phyloP scores from a whole-genome alignment of 345 rosid species.

The Geranium brycei region DNA sequence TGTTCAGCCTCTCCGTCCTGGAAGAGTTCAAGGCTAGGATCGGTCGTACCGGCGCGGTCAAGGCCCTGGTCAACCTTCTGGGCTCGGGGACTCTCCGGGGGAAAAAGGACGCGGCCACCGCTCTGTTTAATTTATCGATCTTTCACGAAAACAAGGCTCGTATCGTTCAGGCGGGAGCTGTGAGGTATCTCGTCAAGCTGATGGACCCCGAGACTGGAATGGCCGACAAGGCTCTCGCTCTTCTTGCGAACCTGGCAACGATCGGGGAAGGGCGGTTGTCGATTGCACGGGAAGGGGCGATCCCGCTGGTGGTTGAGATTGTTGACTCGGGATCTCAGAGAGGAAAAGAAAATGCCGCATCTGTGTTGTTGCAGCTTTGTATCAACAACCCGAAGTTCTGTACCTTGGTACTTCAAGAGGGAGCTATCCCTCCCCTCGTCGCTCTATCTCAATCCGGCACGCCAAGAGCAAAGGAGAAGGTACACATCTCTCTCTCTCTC shows the following conservation, averaged over 20 bases:
- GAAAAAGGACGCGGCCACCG: slow-evolving; percentile 85
- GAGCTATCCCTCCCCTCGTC: slow-evolving; percentile 92
- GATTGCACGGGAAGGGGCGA: slow-evolving; percentile 63
- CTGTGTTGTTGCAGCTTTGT: slow-evolving; percentile 72
- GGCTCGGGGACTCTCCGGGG: slow-evolving; percentile 74
- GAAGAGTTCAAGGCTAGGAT: slow-evolving; percentile 65
- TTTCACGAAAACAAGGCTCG: slow-evolving; percentile 90
- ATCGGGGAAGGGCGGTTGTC: slow-evolving; percentile 67
- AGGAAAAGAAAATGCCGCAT: slow-evolving; percentile 88
- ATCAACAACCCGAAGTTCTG: slow-evolving; percentile 70
- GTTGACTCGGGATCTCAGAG: slow-evolving; percentile 77
- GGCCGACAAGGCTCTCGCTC: slow-evolving; percentile 89
- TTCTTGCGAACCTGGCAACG: slow-evolving; percentile 75
- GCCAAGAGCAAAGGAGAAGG: slow-evolving; percentile 94
- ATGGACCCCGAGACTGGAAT: slow-evolving; percentile 58
- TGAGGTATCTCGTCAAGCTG: slow-evolving; percentile 62
- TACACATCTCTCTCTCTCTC: slow-evolving; percentile 12
- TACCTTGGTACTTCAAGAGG: slow-evolving; percentile 83
- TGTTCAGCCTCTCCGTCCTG: slow-evolving; percentile 68
- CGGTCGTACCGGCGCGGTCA: slow-evolving; percentile 79
- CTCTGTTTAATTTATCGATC: slow-evolving; percentile 82
- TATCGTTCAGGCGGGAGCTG: slow-evolving; percentile 87
- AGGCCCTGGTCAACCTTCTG: slow-evolving; percentile 65
- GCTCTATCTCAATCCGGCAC: slow-evolving; percentile 88
- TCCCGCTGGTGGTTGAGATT: slow-evolving; percentile 62